Conservation (phyloP, 1,284 basidiomycete species). For the Somion occarium region DNA sequence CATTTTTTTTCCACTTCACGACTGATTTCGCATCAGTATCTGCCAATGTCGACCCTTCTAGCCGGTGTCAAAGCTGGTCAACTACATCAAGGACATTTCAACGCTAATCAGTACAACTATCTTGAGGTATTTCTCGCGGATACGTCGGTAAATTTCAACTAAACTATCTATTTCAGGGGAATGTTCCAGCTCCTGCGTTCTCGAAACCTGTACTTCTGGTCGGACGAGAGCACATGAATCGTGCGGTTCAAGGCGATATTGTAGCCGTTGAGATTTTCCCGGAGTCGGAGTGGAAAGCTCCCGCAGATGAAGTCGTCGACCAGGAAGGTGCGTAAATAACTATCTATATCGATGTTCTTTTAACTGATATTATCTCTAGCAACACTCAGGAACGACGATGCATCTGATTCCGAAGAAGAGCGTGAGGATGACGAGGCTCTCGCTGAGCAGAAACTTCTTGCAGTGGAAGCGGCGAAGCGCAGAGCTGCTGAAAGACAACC, state of each 20-base stretch:
- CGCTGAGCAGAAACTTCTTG: conserved; percentile 46
- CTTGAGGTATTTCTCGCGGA: conserved; percentile 59
- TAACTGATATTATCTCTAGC: conserved; percentile 37
- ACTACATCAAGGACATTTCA: conserved; percentile 91
- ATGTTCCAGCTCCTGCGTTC: conserved; percentile 71
- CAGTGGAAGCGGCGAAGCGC: conserved; percentile 34
- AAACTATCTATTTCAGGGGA: conserved; percentile 50
- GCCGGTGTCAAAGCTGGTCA: conserved; percentile 86
- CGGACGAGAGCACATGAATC: conserved; percentile 93
- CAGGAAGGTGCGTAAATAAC: conserved; percentile 62
- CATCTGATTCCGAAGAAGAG: conserved; percentile 67
- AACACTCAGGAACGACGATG: conserved; percentile 87
- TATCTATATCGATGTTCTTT: not conserved
- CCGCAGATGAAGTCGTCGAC: conserved; percentile 91
- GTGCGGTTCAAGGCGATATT: conserved; percentile 90
- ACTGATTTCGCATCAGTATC: conserved; percentile 54
- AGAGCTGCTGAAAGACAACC: conserved; percentile 66
- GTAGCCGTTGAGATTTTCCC: conserved; percentile 90
- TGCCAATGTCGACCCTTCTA: conserved; percentile 67
- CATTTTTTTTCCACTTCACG: conserved; percentile 1
- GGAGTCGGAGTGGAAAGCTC: conserved; percentile 89
- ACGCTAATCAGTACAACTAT: conserved; percentile 95
- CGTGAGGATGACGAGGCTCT: conserved; percentile 43
- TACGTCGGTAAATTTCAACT: not conserved
- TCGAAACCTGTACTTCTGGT: conserved; percentile 81